A percentile compares a stretch with the other conserved stretches of the same genome.
Conservation (phyloP, 768 basidiomycete species). For the Chiua virens region DNA sequence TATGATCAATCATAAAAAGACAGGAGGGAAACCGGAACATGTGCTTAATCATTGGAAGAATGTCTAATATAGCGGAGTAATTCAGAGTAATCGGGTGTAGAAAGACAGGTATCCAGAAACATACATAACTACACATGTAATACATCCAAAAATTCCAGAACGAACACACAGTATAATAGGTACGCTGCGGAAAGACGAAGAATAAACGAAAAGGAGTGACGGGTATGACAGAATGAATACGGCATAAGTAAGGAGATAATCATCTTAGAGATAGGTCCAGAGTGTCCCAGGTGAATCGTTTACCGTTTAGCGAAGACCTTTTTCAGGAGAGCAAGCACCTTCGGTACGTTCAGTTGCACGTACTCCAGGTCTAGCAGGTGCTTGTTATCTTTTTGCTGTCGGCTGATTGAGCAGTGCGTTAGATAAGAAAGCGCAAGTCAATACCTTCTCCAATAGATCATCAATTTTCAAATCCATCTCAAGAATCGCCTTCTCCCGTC, state of each 20-base stretch:
- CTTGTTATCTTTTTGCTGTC: conserved; percentile 98
- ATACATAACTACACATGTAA: conserved; percentile 38
- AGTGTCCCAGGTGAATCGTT: conserved; percentile 25
- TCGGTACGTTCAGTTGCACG: conserved; percentile 94
- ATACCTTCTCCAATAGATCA: conserved; percentile 93
- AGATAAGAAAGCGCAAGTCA: conserved; percentile 15
- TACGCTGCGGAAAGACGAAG: conserved; percentile 11
- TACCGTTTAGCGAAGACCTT: conserved; percentile 91
- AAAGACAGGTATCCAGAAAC: conserved; percentile 37
- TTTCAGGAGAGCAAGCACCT: conserved; percentile 88
- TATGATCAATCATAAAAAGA: too few relatives aligned
- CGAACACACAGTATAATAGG: conserved; percentile 22
- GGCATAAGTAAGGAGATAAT: conserved; percentile 32
- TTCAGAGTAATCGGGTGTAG: conserved; percentile 18
- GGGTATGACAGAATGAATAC: conserved; percentile 36
- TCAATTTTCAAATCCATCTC: conserved; percentile 99
- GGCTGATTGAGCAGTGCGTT: conserved; percentile 13
- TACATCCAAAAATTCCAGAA: conserved; percentile 35
- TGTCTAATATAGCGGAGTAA: conserved; percentile 10
- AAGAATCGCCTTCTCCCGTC: conserved; percentile 96
- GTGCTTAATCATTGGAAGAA: too few relatives aligned
- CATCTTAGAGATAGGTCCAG: conserved; percentile 17
- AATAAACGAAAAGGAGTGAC: conserved; percentile 19
- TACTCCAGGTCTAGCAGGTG: conserved; percentile 96
- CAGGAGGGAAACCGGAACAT: too few relatives aligned